Conservation (phyloP, 2,329 filamentous ascomycete species). For the Colletotrichum agaves region DNA sequence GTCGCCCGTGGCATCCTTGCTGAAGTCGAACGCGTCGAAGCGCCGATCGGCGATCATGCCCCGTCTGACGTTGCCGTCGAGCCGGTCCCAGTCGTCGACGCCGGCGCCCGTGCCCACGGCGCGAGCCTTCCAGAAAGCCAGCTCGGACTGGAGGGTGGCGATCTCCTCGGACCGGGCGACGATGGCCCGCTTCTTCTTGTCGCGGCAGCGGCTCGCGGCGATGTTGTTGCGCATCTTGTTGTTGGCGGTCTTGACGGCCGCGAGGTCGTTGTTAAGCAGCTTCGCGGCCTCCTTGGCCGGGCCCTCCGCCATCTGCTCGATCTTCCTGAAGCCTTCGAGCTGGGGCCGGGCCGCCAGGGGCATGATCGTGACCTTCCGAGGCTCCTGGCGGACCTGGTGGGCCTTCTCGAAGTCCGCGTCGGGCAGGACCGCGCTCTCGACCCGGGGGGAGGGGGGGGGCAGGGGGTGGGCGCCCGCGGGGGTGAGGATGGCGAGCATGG, state of each 20-base stretch:
- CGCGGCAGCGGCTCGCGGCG: slow-evolving; percentile 51
- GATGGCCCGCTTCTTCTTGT: slow-evolving; percentile 23
- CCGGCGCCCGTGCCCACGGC: slow-evolving; percentile 42
- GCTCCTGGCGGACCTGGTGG: background rate
- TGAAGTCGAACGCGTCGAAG: slow-evolving; percentile 37
- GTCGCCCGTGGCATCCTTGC: background rate
- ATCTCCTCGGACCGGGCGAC: slow-evolving; percentile 44
- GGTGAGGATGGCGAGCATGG: slow-evolving; percentile 41
- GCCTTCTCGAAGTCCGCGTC: background rate
- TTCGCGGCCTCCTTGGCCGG: slow-evolving; percentile 33
- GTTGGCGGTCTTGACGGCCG: slow-evolving; percentile 39
- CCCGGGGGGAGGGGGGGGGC: slow-evolving; percentile 41
- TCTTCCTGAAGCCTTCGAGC: slow-evolving; percentile 37
- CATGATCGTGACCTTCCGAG: background rate
- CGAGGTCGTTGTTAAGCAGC: slow-evolving; percentile 43
- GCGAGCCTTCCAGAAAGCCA: slow-evolving; percentile 40
- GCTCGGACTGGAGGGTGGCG: slow-evolving; percentile 38
- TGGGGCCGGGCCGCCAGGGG: background rate
- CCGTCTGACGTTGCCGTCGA: slow-evolving; percentile 38
- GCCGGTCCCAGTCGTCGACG: slow-evolving; percentile 38
- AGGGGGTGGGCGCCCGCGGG: slow-evolving; percentile 43
- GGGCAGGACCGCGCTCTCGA: background rate
- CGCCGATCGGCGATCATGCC: slow-evolving; percentile 39
- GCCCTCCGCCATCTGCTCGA: slow-evolving; percentile 28
- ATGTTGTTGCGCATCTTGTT: slow-evolving; percentile 51